Conservation (phyloP, 768 basidiomycete genomes). For the Lactarius trivialis region DNA sequence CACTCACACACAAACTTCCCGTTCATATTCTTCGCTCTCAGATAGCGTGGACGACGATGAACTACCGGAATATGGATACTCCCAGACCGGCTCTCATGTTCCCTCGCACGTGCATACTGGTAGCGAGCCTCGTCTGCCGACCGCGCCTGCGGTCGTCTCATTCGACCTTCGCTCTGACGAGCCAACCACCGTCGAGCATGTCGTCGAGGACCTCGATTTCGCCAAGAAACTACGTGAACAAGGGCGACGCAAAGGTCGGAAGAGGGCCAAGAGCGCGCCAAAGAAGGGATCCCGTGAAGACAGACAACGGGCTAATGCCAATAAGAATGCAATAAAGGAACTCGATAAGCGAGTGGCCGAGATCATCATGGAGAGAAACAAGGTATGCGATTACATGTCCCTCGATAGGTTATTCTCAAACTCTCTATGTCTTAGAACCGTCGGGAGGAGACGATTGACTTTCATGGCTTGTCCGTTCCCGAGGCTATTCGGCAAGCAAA, state of each 20-base stretch:
- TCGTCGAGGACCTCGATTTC: not conserved
- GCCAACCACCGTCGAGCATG: not conserved
- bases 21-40: not conserved
- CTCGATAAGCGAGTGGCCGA: conserved; percentile 1
- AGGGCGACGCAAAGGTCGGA: not conserved
- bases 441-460: not conserved
- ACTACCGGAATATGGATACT: not conserved
- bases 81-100: not conserved
- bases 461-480: conserved; percentile 3
- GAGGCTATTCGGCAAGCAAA: not conserved
- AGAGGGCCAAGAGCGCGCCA: conserved; percentile 3
- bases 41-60: not conserved
- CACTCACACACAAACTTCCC: not conserved
- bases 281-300: not conserved
- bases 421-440: not conserved
- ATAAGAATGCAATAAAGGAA: not conserved
- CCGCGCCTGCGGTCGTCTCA: not conserved
- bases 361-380: conserved; percentile 5
- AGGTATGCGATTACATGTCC: not conserved
- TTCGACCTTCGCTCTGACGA: not conserved
- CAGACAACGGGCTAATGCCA: not conserved
- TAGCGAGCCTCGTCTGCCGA: not conserved
- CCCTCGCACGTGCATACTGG: not conserved
- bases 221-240: not conserved
- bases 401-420: not conserved